These are phyloP conservation scores for Chytridium lagenaria DNA, from an alignment of 371 early-diverging fungal genomes.

Conservation along the genomic window DNA sequence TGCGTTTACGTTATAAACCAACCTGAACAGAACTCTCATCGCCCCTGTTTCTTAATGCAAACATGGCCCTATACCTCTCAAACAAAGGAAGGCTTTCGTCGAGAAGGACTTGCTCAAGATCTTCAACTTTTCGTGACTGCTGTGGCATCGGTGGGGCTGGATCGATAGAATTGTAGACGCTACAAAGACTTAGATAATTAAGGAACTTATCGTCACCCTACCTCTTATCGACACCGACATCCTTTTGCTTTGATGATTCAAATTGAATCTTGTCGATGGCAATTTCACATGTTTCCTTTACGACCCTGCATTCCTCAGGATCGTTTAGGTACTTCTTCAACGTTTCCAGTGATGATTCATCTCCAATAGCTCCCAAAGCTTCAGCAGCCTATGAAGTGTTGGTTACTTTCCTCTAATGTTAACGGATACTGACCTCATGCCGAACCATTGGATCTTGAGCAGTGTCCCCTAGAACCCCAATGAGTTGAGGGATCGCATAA, in stretches of 20 bases:
- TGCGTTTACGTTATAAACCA: too few species aligned
- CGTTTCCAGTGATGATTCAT: slow-evolving; percentile 65
- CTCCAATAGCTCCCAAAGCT: slow-evolving; percentile 94
- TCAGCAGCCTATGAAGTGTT: slow-evolving; percentile 82
- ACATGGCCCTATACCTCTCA: slow-evolving; percentile 98
- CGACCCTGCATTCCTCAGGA: slow-evolving; percentile 57
- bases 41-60: slow-evolving; percentile 93
- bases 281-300: slow-evolving; percentile 94
- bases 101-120: slow-evolving; percentile 71
- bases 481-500: slow-evolving; percentile 78
- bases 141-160: slow-evolving; percentile 82
- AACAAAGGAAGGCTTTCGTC: slow-evolving; percentile 80
- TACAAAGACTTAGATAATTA: neutral
- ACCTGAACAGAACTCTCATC: slow-evolving; percentile 81
- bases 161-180: slow-evolving; percentile 81
- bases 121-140: slow-evolving; percentile 58
- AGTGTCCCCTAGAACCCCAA: slow-evolving; percentile 68
- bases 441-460: slow-evolving; percentile 96
- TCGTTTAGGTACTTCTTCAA: slow-evolving; percentile 76
- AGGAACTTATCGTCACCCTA: too few species aligned
- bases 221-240: slow-evolving; percentile 43
- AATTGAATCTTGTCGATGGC: slow-evolving; percentile 89
- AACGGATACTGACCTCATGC: slow-evolving; percentile 80
- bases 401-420: slow-evolving; percentile 44
- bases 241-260: slow-evolving; percentile 57